Conservation (phyloP, 495 filamentous ascomycete genomes). For the Xylaria nigripes region DNA sequence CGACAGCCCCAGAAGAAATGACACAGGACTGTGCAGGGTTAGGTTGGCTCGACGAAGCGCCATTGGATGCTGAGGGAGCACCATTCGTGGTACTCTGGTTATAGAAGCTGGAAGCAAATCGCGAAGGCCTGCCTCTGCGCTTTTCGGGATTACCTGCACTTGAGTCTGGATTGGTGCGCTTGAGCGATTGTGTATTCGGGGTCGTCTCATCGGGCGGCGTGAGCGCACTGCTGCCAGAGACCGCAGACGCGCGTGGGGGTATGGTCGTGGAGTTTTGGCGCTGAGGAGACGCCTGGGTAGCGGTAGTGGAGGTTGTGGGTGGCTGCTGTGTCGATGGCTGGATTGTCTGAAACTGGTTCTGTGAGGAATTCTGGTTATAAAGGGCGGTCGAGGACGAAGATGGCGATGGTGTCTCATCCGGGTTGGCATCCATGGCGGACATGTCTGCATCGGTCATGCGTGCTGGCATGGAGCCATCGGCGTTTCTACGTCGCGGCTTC, state of each 20-base stretch:
- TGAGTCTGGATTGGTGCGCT: constrained; percentile 18
- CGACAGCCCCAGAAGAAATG: constrained; percentile 11
- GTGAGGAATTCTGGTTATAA: constrained; percentile 15
- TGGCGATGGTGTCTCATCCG: constrained; percentile 7
- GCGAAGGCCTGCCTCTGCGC: constrained; percentile 34
- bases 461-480: constrained; percentile 24
- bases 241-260: constrained; percentile 26
- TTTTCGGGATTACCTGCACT: constrained; percentile 27
- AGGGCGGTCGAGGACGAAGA: background rate
- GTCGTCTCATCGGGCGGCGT: constrained; percentile 42
- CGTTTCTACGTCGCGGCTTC: constrained; percentile 35
- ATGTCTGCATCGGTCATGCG: constrained; percentile 15
- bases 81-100: constrained; percentile 15
- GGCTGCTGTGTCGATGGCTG: constrained; percentile 5
- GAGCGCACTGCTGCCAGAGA: constrained; percentile 31
- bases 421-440: constrained; percentile 18
- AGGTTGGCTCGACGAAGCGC: constrained; percentile 1
- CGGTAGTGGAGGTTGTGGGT: constrained; percentile 9
- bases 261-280: constrained; percentile 23
- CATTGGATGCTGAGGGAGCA: constrained; percentile 5
- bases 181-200: constrained; percentile 24
- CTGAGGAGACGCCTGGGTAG: constrained; percentile 15
- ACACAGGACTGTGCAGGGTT: constrained; percentile 4
- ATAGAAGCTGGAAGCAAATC: constrained; percentile 25
- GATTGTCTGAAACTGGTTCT: constrained; percentile 14